phyloP scores from a whole-genome alignment of 2,329 filamentous ascomycete genomes.

The Aureobasidium lini region DNA sequence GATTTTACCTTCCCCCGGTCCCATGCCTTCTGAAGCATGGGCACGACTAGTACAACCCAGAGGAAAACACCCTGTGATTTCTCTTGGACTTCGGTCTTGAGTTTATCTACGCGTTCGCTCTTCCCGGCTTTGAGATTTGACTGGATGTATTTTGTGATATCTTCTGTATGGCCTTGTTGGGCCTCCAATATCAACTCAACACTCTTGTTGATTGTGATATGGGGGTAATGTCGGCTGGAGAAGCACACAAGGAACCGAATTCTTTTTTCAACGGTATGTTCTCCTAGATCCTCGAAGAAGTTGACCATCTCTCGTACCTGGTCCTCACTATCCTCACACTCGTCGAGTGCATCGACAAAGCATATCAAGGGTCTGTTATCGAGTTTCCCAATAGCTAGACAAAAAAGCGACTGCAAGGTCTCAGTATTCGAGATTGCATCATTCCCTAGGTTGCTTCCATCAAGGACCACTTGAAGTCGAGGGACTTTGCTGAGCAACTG shows the following conservation, averaged over 20 bases:
- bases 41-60: background rate
- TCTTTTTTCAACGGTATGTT: conserved; percentile 17
- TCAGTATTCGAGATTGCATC: background rate
- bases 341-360: conserved; percentile 42
- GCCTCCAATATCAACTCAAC: conserved; percentile 29
- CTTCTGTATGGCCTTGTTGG: conserved; percentile 29
- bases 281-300: conserved; percentile 35
- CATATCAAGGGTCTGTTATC: conserved; percentile 9
- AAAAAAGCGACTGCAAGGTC: background rate
- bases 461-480: background rate
- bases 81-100: background rate
- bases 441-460: background rate
- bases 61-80: background rate
- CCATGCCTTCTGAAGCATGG: background rate
- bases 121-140: background rate
- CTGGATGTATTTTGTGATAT: conserved; percentile 16
- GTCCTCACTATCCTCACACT: conserved; percentile 34
- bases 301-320: conserved; percentile 38
- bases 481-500: background rate
- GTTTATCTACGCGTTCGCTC: background rate
- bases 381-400: conserved; percentile 17
- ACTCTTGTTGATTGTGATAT: conserved; percentile 30
- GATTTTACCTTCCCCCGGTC: background rate
- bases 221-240: conserved; percentile 43
- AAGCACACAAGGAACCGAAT: conserved; percentile 33